Evolutionary conservation across 495 filamentous ascomycete genomes (phyloP).

Genomic region (Jackrogersella multiformis): DNA sequence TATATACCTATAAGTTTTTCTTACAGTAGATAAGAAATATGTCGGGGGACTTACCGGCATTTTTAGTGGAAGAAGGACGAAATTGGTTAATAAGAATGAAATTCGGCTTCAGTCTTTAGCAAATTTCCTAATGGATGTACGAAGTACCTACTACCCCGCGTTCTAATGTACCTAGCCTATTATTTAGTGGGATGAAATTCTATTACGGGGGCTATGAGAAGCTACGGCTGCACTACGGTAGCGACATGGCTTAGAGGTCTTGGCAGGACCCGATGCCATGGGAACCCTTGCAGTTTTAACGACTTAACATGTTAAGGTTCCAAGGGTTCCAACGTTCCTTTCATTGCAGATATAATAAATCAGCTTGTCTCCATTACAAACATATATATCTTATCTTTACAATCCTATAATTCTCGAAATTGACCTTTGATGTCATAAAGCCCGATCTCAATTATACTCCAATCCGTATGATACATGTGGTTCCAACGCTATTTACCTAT

Average conservation of each 20-base stretch:
- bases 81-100: background rate
- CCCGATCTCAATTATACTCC: background rate
- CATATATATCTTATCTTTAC: too few relatives aligned
- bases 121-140: slow-evolving; percentile 33
- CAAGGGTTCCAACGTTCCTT: too few relatives aligned
- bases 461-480: too few relatives aligned
- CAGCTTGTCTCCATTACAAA: too few relatives aligned
- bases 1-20: too few relatives aligned
- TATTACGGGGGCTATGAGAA: background rate
- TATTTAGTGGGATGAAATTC: background rate
- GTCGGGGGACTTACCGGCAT: slow-evolving; percentile 23
- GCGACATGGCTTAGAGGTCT: slow-evolving; percentile 14
- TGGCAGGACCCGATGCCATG: slow-evolving; percentile 17
- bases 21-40: background rate
- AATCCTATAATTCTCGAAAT: too few relatives aligned
- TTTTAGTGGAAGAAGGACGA: background rate
- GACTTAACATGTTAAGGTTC: too few relatives aligned
- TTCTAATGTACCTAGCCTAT: too few relatives aligned
- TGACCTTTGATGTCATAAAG: background rate
- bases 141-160: slow-evolving; percentile 21
- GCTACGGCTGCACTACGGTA: slow-evolving; percentile 5
- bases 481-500: background rate
- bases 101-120: background rate
- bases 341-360: too few relatives aligned
- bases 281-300: background rate